phyloP scores from a whole-genome alignment of 139 green algal genomes.

The Coelastrella sp. region DNA sequence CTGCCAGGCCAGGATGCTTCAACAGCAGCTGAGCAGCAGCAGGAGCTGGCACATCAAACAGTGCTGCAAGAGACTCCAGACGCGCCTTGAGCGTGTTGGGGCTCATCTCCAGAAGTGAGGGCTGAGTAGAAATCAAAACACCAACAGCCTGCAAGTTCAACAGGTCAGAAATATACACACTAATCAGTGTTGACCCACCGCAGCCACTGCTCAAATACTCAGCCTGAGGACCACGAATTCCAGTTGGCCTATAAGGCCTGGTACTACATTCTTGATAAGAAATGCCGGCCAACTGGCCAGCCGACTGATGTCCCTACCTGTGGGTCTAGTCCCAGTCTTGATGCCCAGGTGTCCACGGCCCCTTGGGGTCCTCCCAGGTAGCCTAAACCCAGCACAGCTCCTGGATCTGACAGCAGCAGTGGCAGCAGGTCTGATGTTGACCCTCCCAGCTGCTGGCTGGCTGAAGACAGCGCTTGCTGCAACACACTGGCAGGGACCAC shows the following conservation, averaged over 20 bases:
- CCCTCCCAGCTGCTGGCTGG: conserved; percentile 7
- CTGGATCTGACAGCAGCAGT: conserved; percentile 53
- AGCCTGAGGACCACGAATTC: no score
- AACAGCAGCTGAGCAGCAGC: conserved; percentile 57
- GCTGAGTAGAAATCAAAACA: conserved; percentile 50
- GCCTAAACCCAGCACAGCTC: conserved; percentile 40
- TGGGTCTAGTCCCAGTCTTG: conserved; percentile 42
- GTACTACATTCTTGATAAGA: no score
- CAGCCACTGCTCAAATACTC: no score
- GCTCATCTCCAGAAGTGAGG: conserved; percentile 59
- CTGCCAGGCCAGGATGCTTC: conserved; percentile 57
- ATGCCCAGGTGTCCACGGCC: conserved; percentile 31
- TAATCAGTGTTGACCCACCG: neutral
- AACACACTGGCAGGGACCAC: conserved; percentile 46
- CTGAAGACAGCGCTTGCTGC: neutral
- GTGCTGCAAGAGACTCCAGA: conserved; percentile 59
- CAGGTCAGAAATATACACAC: neutral
- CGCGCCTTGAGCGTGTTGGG: conserved; percentile 61
- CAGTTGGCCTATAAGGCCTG: no score
- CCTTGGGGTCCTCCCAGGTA: conserved; percentile 27
- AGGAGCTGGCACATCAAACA: conserved; percentile 51
- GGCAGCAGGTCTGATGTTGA: conserved; percentile 4
- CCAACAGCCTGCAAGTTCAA: neutral
- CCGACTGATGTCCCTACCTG: neutral
- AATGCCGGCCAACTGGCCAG: neutral